Base-by-base conservation (phyloP, 164 flowering plant genomes). In the Sedum album region DNA sequence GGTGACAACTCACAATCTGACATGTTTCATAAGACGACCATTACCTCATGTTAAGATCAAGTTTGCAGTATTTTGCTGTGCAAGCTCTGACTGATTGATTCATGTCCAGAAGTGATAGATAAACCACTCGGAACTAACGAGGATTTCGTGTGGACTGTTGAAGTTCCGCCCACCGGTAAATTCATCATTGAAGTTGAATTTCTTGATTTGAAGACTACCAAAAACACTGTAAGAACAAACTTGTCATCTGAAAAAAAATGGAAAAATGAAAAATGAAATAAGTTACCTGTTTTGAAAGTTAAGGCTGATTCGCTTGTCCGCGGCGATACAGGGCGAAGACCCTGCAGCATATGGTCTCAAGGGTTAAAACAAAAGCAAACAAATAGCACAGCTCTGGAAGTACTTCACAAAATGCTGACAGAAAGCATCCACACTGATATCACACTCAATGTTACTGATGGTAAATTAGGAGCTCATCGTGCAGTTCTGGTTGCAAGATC, bases 111-210 rank as follows among this genome's bases (percentile, higher is more conserved):
- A 69, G 77, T 91, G 63, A 83, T 65, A 69, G 96, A 94, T 76
- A 87, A 83, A 76, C 82, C 78, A 71, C 83, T 91, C 48, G 88
- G 84, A 85, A 87, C 69, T 74, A 89, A 65, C 57, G 93, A 94
- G 25, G 95, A 89, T 72, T 94, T 94, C 62, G 81, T 90, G 48
- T 94, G 99, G 97, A 73, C 82, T 0, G 69, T 94, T 44, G 96
- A 89, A 69, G 76, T 84, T 73, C 93, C 96, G 28, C 74, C 90
- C n/a, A 78, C 87, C 0, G 96, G 96, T 44, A 94, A 86, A 71
- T 75, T 91, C 79, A 82, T 91, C 71, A 85, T 94, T 66, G 95
- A 94, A 73, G 85, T 94, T 9, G 96, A 91, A 74, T 91, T 94
- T 73, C 85, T 84, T 65, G 97, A 94, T 80, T 70, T 94, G 73